Percentiles rank a stretch among this genome's conserved stretches.
Conservation (phyloP, 768 basidiomycete genomes). For the Leucogyrophana mollusca region DNA sequence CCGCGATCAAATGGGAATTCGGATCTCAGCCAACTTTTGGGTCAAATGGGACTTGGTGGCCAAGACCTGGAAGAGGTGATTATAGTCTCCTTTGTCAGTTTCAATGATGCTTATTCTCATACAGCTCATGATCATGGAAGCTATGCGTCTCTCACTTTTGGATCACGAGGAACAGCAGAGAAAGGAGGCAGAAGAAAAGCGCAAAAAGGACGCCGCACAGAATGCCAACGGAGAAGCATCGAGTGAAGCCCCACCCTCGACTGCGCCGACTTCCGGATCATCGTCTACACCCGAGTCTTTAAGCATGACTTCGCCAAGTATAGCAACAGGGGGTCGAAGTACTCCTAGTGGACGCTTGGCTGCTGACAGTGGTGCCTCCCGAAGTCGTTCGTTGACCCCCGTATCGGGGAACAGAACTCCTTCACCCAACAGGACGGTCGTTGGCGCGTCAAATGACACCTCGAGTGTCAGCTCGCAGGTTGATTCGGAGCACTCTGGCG, state of each 20-base stretch:
- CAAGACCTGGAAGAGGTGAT: slow-evolving; percentile 91
- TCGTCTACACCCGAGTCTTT: slow-evolving; percentile 4
- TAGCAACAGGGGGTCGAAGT: slow-evolving; percentile 5
- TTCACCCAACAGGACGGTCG: slow-evolving; percentile 20
- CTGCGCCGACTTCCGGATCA: slow-evolving; percentile 4
- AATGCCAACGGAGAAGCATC: slow-evolving; percentile 27
- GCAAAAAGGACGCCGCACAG: slow-evolving; percentile 45
- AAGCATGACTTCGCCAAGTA: slow-evolving; percentile 3
- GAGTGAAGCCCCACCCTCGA: neutral
- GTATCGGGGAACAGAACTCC: slow-evolving; percentile 34
- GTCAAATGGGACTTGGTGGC: slow-evolving; percentile 68
- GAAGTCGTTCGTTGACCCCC: slow-evolving; percentile 28
- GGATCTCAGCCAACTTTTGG: slow-evolving; percentile 62
- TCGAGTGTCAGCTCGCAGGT: slow-evolving; percentile 15
- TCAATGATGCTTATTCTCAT: slow-evolving; percentile 4
- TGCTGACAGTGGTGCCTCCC: slow-evolving; percentile 9
- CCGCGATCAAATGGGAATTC: slow-evolving; percentile 47
- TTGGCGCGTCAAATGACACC: slow-evolving; percentile 25
- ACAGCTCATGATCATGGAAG: slow-evolving; percentile 98
- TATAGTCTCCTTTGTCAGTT: slow-evolving; percentile 9
- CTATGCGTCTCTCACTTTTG: slow-evolving; percentile 91
- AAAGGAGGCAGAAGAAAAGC: slow-evolving; percentile 69
- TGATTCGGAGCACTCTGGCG: no score
- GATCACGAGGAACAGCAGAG: slow-evolving; percentile 95
- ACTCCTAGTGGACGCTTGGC: slow-evolving; percentile 10